Percentiles rank a stretch among this genome's conserved stretches.
These are phyloP conservation scores for Dipsacomyces acuminosporus DNA, from an alignment of 371 early-diverging fungal species.

Conservation along the genomic window DNA sequence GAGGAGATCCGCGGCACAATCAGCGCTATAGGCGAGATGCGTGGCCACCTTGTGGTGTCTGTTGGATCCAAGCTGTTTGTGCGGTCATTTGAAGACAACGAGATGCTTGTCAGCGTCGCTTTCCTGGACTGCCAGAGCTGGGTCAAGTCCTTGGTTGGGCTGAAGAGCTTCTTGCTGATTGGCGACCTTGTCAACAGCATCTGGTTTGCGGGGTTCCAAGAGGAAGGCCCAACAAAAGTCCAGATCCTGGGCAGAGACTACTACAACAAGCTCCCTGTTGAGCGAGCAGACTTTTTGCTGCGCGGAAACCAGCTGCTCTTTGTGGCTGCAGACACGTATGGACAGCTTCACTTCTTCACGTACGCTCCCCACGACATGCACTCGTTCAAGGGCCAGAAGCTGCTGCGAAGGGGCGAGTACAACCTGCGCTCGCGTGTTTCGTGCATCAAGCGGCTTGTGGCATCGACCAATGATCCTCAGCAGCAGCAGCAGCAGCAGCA, in stretches of 20 bases:
- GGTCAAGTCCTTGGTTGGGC: constrained; percentile 72
- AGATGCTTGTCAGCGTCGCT: constrained; percentile 87
- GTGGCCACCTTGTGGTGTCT: constrained; percentile 85
- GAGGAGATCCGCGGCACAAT: constrained; percentile 95
- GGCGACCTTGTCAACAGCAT: constrained; percentile 90
- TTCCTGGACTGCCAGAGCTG: constrained; percentile 95
- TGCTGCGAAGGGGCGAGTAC: constrained; percentile 86
- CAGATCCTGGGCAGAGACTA: constrained; percentile 80
- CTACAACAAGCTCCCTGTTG: constrained; percentile 64
- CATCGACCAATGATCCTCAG: background rate
- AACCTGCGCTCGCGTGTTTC: constrained; percentile 72
- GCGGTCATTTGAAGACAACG: constrained; percentile 85
- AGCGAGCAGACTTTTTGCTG: constrained; percentile 69
- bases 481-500: constrained; percentile 5
- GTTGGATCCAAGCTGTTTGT: constrained; percentile 91
- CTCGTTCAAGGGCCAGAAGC: constrained; percentile 81
- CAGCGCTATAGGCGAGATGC: constrained; percentile 79
- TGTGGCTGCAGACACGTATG: constrained; percentile 76
- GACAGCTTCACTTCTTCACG: constrained; percentile 74
- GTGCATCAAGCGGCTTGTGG: constrained; percentile 53
- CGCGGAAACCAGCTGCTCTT: constrained; percentile 69
- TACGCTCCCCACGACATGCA: constrained; percentile 88
- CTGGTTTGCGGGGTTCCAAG: constrained; percentile 95
- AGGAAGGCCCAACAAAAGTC: constrained; percentile 76
- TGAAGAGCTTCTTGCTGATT: constrained; percentile 90